These are phyloP conservation scores for Sporisorium scitamineum DNA, from an alignment of 1,284 basidiomycete species.

Conservation along the genomic window DNA sequence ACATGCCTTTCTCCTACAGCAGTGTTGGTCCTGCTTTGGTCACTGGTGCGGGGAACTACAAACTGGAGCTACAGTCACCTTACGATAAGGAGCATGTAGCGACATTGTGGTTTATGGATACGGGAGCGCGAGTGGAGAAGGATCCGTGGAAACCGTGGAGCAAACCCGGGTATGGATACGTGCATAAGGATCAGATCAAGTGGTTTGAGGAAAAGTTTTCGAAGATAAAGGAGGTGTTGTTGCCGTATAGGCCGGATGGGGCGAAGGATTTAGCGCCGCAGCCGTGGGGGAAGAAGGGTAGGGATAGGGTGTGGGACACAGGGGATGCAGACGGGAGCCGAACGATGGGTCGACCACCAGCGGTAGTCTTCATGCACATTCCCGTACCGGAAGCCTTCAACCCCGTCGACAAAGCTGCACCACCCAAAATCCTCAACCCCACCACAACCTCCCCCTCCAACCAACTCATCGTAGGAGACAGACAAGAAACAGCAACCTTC, in stretches of 20 bases:
- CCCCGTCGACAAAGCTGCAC: conserved; percentile 7
- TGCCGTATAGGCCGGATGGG: conserved; percentile 57
- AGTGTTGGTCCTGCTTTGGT: conserved; percentile 82
- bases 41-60: conserved; percentile 65
- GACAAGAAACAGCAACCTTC: conserved; percentile 44
- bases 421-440: conserved; percentile 1
- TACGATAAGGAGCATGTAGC: conserved; percentile 79
- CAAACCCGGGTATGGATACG: conserved; percentile 57
- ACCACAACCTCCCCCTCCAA: conserved; percentile 4
- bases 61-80: conserved; percentile 33
- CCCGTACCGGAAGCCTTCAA: conserved; percentile 65
- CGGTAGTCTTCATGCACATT: conserved; percentile 66
- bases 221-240: conserved; percentile 15
- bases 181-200: conserved; percentile 59
- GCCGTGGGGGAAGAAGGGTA: conserved; percentile 17
- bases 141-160: conserved; percentile 48
- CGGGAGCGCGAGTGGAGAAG: conserved; percentile 73
- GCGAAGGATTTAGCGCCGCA: conserved; percentile 36
- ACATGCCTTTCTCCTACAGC: conserved; percentile 85
- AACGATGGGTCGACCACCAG: conserved; percentile 46
- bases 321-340: conserved; percentile 21
- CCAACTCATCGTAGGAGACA: conserved; percentile 38
- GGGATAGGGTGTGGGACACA: conserved; percentile 33
- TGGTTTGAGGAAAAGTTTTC: conserved; percentile 53
- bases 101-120: conserved; percentile 93